Base-by-base conservation (phyloP, 257 asterid genomes). In the Solanum pimpinellifolium region DNA sequence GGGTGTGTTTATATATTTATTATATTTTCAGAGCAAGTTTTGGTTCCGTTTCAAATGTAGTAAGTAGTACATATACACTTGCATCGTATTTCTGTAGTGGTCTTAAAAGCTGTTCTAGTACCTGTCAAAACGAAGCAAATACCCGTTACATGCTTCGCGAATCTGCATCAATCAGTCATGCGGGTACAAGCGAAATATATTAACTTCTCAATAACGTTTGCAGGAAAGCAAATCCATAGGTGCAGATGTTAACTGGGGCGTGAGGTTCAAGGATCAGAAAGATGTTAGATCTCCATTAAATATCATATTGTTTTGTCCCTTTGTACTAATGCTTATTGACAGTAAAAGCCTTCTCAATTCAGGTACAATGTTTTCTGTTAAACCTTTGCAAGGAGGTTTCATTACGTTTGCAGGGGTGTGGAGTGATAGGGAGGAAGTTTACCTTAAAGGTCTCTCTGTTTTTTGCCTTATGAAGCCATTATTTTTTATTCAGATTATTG, bases 211-310 rank as follows among this genome's bases (percentile, higher is more conserved):
- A 31, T 21, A 81, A 81, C 11, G 8, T 68, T 69, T 86, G 91
- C 96, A 97, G 99, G 99, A 94, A 91, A 93, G 92, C 92, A 97
- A 95, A 90, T 97, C 99, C 69, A 86, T 97, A 81, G 98, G 99
- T 66, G 99, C 98, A 59, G 99, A 97, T 56, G 99, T 96, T 42
- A 97, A 97, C 91, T 97, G 99, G 99, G 99, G 99, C 65, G 98
- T 97, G 90, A 94, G 99, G 88, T 97, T 97, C 96, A 93, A 90
- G 86, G 91, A 96, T 87, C 86, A 87, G 86, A 93, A 93, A 86
- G 99, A 97, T 87, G 99, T 95, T 82, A 86, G 98, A 90, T 73
- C 84, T 86, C 83, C 89, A 62, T 47, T 44, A 33, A 66, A 70
- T 88, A 66, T 85, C 66, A 52, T 21, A n/a, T 75, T 62, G 66